Evolutionary conservation across 768 basidiomycete species (phyloP).

Genomic region (Rhodotorula toruloides): DNA sequence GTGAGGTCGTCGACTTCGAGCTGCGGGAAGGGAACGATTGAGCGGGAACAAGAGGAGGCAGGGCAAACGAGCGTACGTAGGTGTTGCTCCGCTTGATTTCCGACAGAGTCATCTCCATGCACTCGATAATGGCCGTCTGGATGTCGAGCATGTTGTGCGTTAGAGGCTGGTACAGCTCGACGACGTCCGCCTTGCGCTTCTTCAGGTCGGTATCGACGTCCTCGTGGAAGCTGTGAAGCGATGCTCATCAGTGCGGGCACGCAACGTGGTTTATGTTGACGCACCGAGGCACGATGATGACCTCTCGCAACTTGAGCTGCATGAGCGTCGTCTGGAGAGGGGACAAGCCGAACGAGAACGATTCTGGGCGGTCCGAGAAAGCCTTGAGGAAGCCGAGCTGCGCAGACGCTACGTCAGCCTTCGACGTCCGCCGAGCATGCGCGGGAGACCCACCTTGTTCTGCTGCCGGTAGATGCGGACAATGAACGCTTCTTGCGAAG

Average conservation of each 20-base stretch:
- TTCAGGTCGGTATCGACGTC: constrained; percentile 76
- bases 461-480: constrained; percentile 82
- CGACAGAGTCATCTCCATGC: constrained; percentile 81
- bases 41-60: background rate
- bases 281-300: constrained; percentile 86
- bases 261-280: constrained; percentile 4
- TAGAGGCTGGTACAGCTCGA: constrained; percentile 82
- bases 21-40: constrained; percentile 48
- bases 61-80: constrained; percentile 49
- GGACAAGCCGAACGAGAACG: constrained; percentile 84
- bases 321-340: constrained; percentile 89
- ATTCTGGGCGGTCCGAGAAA: constrained; percentile 93
- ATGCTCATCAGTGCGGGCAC: too few relatives aligned
- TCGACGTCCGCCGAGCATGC: too few relatives aligned
- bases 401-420: too few relatives aligned
- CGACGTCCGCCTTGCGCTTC: constrained; percentile 77
- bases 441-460: constrained; percentile 56
- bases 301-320: constrained; percentile 79
- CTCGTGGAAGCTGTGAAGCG: constrained; percentile 71
- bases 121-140: constrained; percentile 84
- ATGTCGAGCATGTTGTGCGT: constrained; percentile 85
- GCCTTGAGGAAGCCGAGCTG: constrained; percentile 85
- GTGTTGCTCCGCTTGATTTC: constrained; percentile 86
- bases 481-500: constrained; percentile 86
- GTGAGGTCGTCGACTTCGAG: constrained; percentile 89